These are phyloP conservation scores for Gastroboletus turbinatus DNA, from an alignment of 1,284 basidiomycete species.

Conservation along the genomic window DNA sequence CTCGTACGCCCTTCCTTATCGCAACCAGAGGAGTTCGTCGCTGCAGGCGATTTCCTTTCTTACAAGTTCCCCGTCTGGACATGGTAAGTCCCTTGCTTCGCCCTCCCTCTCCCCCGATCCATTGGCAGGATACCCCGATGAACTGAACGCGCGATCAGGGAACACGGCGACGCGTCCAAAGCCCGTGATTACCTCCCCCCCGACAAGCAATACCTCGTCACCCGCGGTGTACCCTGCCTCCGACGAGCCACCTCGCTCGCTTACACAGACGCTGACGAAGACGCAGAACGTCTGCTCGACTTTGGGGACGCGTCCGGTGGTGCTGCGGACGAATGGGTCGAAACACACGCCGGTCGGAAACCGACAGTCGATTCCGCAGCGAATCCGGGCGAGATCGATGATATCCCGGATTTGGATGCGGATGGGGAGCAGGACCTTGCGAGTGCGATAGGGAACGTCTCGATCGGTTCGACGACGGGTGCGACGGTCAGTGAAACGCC, in stretches of 20 bases:
- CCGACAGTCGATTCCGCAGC: conserved; percentile 47
- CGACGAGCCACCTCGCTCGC: conserved; percentile 88
- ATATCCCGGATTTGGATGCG: conserved; percentile 80
- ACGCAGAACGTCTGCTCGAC: conserved; percentile 84
- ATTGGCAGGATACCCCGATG: not conserved
- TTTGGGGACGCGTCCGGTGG: conserved; percentile 65
- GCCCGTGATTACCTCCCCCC: conserved; percentile 87
- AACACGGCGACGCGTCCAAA: conserved; percentile 84
- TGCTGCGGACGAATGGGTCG: conserved; percentile 82
- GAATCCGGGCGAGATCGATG: conserved; percentile 66
- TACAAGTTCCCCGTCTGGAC: conserved; percentile 97
- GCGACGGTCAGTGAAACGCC: conserved; percentile 54
- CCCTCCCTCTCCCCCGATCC: not conserved
- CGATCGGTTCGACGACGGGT: conserved; percentile 43
- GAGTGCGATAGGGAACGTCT: conserved; percentile 40
- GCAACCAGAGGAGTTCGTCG: conserved; percentile 87
- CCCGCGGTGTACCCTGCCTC: conserved; percentile 89
- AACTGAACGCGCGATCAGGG: conserved; percentile 50
- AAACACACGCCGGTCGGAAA: conserved; percentile 79
- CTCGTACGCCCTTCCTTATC: conserved; percentile 4
- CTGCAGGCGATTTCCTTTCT: conserved; percentile 89
- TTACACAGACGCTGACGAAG: conserved; percentile 93
- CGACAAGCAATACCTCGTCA: conserved; percentile 97
- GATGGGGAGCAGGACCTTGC: conserved; percentile 51
- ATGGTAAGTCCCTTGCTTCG: conserved; percentile 57